Percentiles rank a stretch among this genome's conserved stretches.
These are phyloP conservation scores for Hypoxylon subgilvum DNA, from an alignment of 495 filamentous ascomycete species.

Conservation along the genomic window DNA sequence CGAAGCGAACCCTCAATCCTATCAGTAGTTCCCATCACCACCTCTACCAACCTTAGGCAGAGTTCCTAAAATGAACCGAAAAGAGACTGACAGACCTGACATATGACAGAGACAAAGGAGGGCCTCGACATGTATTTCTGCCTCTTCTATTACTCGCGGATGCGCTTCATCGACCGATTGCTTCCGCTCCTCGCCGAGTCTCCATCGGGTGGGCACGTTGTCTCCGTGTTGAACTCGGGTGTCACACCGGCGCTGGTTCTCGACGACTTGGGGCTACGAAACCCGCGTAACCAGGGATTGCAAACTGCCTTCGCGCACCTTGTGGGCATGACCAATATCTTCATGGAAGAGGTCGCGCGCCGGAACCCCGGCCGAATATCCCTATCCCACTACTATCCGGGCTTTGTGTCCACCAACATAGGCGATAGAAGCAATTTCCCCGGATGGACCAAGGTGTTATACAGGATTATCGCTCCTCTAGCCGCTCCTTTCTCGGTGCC, in stretches of 20 bases:
- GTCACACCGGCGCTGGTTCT: slow-evolving; percentile 18
- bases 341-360: slow-evolving; percentile 31
- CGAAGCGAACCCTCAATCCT: too few relatives aligned
- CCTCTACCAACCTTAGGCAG: too few relatives aligned
- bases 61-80: not conserved
- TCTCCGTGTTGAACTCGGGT: slow-evolving; percentile 31
- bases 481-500: not conserved
- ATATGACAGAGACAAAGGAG: slow-evolving; percentile 30
- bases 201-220: slow-evolving; percentile 14
- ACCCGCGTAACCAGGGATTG: slow-evolving; percentile 3
- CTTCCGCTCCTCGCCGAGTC: slow-evolving; percentile 29
- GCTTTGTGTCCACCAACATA: slow-evolving; percentile 19
- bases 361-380: slow-evolving; percentile 20
- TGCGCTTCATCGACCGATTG: slow-evolving; percentile 21
- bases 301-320: slow-evolving; percentile 15
- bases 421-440: slow-evolving; percentile 13
- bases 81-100: slow-evolving; percentile 1
- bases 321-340: slow-evolving; percentile 31
- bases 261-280: slow-evolving; percentile 29
- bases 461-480: slow-evolving; percentile 1
- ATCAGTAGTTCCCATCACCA: too few relatives aligned
- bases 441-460: slow-evolving; percentile 8
- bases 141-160: slow-evolving; percentile 39
- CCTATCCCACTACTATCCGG: slow-evolving; percentile 27
- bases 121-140: slow-evolving; percentile 32